Evolutionary conservation across 108 stramenopile species (phyloP).

Genomic region (Thalassiosira profunda): DNA sequence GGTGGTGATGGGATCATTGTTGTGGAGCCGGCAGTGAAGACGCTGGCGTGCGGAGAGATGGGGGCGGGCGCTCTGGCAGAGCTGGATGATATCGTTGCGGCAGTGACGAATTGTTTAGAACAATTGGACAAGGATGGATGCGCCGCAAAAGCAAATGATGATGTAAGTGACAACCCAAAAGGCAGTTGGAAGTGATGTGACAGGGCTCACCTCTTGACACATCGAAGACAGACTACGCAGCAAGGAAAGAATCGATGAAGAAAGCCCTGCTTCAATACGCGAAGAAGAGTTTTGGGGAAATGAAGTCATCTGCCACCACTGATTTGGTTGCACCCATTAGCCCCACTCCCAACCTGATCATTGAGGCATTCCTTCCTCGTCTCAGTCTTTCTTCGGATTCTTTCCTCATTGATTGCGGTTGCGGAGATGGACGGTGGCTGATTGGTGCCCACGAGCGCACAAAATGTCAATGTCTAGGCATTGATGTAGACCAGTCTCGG

Average conservation of each 20-base stretch:
- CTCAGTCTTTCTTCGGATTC: constrained; percentile 28
- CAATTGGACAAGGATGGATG: background rate
- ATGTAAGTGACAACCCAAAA: constrained; percentile 30
- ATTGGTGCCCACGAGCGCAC: constrained; percentile 34
- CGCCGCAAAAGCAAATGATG: background rate
- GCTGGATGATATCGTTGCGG: constrained; percentile 60
- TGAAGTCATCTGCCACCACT: constrained; percentile 29
- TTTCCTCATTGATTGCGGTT: constrained; percentile 48
- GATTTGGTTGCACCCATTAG: constrained; percentile 46
- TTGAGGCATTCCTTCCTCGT: constrained; percentile 39
- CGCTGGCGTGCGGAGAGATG: constrained; percentile 89
- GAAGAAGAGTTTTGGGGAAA: constrained; percentile 37
- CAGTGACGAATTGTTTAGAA: constrained; percentile 28
- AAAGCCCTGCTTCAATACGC: constrained; percentile 28
- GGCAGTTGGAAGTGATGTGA: background rate
- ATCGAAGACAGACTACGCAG: background rate
- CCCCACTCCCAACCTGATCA: constrained; percentile 36
- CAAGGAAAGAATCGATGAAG: constrained; percentile 31
- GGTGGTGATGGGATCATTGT: constrained; percentile 23
- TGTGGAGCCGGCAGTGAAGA: constrained; percentile 71
- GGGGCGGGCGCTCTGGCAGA: constrained; percentile 90
- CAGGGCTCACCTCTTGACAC: no score
- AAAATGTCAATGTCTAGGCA: constrained; percentile 48
- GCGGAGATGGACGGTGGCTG: constrained; percentile 59
- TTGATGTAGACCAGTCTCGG: constrained; percentile 42